Evolutionary conservation across 1,284 basidiomycete species (phyloP).

Genomic region (Papiliotrema flavescens): DNA sequence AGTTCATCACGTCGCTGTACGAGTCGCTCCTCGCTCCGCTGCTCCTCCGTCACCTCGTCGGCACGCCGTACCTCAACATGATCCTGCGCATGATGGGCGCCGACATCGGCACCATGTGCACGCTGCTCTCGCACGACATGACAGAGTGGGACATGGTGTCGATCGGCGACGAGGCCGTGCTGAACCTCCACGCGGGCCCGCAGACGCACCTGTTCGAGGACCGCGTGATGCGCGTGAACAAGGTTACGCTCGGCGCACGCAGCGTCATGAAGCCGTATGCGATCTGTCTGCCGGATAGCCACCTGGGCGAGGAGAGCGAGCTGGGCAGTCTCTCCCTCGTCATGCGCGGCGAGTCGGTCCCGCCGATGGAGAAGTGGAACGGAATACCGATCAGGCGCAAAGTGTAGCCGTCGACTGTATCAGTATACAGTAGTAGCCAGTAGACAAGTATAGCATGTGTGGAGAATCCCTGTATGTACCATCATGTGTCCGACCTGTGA

Average conservation of each 20-base stretch:
- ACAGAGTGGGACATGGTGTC: conserved; percentile 6
- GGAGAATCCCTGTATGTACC: no score
- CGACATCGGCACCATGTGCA: conserved; percentile 1
- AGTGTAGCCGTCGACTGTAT: no score
- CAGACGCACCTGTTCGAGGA: conserved; percentile 8
- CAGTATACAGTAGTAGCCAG: no score
- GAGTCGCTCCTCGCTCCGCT: conserved; percentile 3
- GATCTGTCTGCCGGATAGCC: conserved; percentile 5
- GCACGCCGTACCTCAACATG: conserved; percentile 1
- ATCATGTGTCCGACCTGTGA: no score
- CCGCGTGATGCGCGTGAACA: conserved; percentile 1
- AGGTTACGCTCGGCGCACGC: not conserved
- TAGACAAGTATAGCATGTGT: no score
- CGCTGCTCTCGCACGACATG: conserved; percentile 2
- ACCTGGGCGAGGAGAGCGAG: not conserved
- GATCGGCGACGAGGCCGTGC: conserved; percentile 1
- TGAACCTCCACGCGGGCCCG: not conserved
- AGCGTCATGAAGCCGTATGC: conserved; percentile 1
- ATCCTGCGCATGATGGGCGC: not conserved
- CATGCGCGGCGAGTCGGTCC: conserved; percentile 5
- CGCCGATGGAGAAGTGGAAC: conserved; percentile 1
- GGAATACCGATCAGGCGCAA: not conserved
- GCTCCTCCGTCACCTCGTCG: not conserved
- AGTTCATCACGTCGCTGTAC: not conserved
- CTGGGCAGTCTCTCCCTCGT: not conserved